Conservation (phyloP, 192 early-diverging fungal genomes). For the Physocladia obscura region DNA sequence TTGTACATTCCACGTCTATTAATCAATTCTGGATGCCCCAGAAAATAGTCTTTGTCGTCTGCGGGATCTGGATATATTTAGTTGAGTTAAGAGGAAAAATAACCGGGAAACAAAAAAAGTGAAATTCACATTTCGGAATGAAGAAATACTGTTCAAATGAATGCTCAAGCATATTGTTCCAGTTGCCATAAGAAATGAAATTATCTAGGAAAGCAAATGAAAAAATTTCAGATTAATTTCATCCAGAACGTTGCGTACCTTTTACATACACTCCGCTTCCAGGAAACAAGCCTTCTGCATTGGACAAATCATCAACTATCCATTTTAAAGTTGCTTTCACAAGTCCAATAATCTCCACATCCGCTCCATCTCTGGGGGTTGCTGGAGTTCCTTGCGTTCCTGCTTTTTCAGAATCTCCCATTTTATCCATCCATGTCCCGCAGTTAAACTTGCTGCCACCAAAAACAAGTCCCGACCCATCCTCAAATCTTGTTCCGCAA, state of each 20-base stretch:
- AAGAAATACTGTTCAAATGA: slow-evolving; percentile 88
- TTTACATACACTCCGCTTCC: slow-evolving; percentile 47
- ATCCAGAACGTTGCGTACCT: slow-evolving; percentile 41
- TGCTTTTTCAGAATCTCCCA: slow-evolving; percentile 88
- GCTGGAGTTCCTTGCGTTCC: slow-evolving; percentile 86
- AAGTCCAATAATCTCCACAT: slow-evolving; percentile 89
- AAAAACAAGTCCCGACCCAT: slow-evolving; percentile 70
- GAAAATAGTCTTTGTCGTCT: slow-evolving; percentile 63
- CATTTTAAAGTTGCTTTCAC: slow-evolving; percentile 82
- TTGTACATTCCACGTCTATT: slow-evolving; percentile 93
- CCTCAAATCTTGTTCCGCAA: slow-evolving; percentile 69
- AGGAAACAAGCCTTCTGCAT: slow-evolving; percentile 29
- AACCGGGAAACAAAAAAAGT: neutral
- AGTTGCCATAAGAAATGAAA: slow-evolving; percentile 63
- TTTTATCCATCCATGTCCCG: slow-evolving; percentile 99
- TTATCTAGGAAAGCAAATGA: no score
- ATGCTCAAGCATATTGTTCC: slow-evolving; percentile 76
- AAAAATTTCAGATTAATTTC: no score
- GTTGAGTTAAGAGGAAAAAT: neutral
- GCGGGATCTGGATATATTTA: slow-evolving; percentile 43
- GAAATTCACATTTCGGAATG: slow-evolving; percentile 71
- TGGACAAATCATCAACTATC: slow-evolving; percentile 56
- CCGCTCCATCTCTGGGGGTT: slow-evolving; percentile 90
- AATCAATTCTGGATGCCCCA: slow-evolving; percentile 60
- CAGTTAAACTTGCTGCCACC: slow-evolving; percentile 94